phyloP scores from a whole-genome alignment of 306 rosid genomes.

The Herpetospermum pedunculosum region DNA sequence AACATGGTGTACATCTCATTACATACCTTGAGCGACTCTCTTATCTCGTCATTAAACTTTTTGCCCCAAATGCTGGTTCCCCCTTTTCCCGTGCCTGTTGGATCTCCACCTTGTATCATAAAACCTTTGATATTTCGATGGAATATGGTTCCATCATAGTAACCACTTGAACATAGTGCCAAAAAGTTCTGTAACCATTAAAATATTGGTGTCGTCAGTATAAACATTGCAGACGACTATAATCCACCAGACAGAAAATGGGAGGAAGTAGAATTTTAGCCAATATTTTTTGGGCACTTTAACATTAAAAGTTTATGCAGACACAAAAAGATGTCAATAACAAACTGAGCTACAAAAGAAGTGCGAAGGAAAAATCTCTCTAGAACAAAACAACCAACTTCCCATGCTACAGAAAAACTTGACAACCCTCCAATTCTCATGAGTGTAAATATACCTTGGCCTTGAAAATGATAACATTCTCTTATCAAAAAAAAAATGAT shows the following conservation, averaged over 20 bases:
- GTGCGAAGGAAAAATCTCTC: not conserved
- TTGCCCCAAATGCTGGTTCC: conserved; percentile 96
- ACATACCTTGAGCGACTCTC: conserved; percentile 80
- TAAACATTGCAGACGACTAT: not conserved
- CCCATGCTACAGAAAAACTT: not conserved
- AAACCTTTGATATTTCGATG: conserved; percentile 94
- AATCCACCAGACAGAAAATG: not conserved
- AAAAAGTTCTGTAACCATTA: conserved; percentile 53
- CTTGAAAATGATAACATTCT: not conserved
- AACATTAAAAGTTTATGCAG: not conserved
- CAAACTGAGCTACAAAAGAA: not conserved
- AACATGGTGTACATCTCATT: not conserved
- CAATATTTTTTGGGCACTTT: not conserved
- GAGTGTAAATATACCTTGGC: not conserved
- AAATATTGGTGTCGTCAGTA: conserved; percentile 7
- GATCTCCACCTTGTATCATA: conserved; percentile 99
- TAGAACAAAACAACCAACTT: not conserved
- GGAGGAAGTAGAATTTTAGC: not conserved
- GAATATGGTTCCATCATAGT: conserved; percentile 87
- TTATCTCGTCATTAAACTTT: conserved; percentile 82
- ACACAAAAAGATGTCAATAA: not conserved
- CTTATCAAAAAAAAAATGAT: too few species aligned
- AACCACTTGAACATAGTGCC: conserved; percentile 74
- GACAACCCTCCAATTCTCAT: not conserved
- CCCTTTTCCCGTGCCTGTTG: conserved; percentile 92